Evolutionary conservation across 805 yeast genomes (phyloP).

Genomic region (Kodamaea leandrae): DNA sequence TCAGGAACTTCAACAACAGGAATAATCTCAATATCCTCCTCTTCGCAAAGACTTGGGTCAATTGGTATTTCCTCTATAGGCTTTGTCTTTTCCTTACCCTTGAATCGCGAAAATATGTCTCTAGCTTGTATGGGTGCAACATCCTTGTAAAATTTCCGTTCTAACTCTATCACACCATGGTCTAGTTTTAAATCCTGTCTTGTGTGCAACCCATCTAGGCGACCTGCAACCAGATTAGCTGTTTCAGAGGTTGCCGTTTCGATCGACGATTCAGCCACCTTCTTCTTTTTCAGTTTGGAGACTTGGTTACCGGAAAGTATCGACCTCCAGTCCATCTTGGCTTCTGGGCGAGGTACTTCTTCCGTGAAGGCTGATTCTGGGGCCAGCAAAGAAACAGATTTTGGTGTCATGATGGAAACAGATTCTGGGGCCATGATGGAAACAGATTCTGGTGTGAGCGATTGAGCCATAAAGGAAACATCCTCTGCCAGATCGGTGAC

Average conservation of each 20-base stretch:
- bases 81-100: conserved; percentile 4
- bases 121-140: conserved; percentile 18
- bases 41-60: background rate
- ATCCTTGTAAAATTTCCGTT: conserved; percentile 18
- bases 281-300: conserved; percentile 5
- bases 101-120: conserved; percentile 18
- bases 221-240: background rate
- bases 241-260: no score
- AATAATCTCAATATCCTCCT: background rate
- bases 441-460: no score
- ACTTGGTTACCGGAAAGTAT: conserved; percentile 18
- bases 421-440: no score
- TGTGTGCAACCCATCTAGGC: background rate
- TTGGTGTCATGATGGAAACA: no score
- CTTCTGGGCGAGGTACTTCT: no score
- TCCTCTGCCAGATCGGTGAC: no score
- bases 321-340: conserved; percentile 12
- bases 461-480: no score
- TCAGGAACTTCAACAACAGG: background rate
- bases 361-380: no score
- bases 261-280: no score
- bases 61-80: conserved; percentile 3
- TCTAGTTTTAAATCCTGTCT: conserved; percentile 16
- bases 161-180: conserved; percentile 22
- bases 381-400: no score